Evolutionary conservation across 2,329 filamentous ascomycete species (phyloP), one percentile per base, ranked within the genome.

Genomic region (Mycocentrospora acerina): DNA sequence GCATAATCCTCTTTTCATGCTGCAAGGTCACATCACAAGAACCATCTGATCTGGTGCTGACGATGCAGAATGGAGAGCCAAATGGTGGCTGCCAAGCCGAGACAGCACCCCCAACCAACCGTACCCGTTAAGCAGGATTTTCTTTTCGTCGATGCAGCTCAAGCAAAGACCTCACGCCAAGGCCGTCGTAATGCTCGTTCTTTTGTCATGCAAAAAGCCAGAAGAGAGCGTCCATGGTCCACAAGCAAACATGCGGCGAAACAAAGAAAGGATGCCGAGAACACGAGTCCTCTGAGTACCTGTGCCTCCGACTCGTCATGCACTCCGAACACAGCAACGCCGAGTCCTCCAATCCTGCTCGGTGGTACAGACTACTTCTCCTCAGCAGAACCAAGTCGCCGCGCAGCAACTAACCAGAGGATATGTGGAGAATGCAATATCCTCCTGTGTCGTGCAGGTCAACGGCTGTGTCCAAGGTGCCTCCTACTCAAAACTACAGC

Each of bases 181-280:
- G 64, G 62, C 29, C 62, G 64, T 29, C 64, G 63, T 34, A 64
- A 64, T 62, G 64, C 63, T 56, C 64, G 65, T 37, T 67, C 65
- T 28, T 67, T 67, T 49, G 64, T 68, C 14, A 67, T 68, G 65
- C 62, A 66, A 49, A 66, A 61, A 34, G 65, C 63, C 17, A 53
- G 65, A 17, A 61, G 58, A 41, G 62, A 67, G 42, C 54, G 57
- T 16, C 63, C 63, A 37, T 68, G 65, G 65, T 68, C 64, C 2
- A 68, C 65, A 25, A 68, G 65, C 56, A 67, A 66, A 50, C 53
- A 65, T 46, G 53, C 57, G 25, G 48, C 55, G 26, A 67, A 64
- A 42, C 56, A 61, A 40, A 52, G 56, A 29, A 60, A 49, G 31
- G 59, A 51, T 31, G 49, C 50, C 10, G 56, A 55, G 41, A 44